Base-by-base conservation (phyloP, 2,329 filamentous ascomycete genomes). In the Claviceps paspali region DNA sequence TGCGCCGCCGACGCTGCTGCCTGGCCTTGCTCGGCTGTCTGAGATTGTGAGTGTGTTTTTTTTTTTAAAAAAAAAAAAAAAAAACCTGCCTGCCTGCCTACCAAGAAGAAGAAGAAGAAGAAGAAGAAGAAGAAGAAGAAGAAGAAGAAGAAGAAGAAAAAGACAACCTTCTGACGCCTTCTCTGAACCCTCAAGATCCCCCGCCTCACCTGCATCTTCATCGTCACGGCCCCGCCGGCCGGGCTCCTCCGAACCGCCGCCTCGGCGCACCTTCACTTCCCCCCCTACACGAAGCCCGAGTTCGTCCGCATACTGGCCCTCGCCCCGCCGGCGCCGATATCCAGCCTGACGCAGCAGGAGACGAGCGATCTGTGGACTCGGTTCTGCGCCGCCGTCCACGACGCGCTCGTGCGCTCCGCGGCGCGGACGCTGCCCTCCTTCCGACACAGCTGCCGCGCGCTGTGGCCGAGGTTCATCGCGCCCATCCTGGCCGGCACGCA, bases 381-480 rank as follows among this genome's bases (percentile, higher is more conserved):
- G 31, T 96, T 93, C 62, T 75, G 79, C 43, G 75, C 75, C 34
- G 83, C 84, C 4, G 76, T 94, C 11, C 91, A 92, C 67, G 91
- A 98, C 53, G 77, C 87, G 1, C 67, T 96, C 10, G 76, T 80
- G 34, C 83, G 80, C 44, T 76, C 84, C 33, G 85, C 85, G 3
- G 81, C 81, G 1, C 76, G 86, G 35, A 86, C 88, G 27, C 67
- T 96, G 11, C 68, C 80, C 1, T 72, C 73, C 9, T 86, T 94
- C 47, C 68, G 65, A 3, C 70, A 73, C 26, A 73, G 80, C 35
- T 86, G 82, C 51, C 59, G 73, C 34, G 73, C 77, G 30, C 69
- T 96, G 15, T 98, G 91, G 91, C 77, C 79, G 9, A 72, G 77
- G 4, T 96, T 98, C 56, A 78, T 83, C 1, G 70, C 74, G 6